Base-by-base conservation (phyloP, 768 basidiomycete species). In the Asterophora parasitica region DNA sequence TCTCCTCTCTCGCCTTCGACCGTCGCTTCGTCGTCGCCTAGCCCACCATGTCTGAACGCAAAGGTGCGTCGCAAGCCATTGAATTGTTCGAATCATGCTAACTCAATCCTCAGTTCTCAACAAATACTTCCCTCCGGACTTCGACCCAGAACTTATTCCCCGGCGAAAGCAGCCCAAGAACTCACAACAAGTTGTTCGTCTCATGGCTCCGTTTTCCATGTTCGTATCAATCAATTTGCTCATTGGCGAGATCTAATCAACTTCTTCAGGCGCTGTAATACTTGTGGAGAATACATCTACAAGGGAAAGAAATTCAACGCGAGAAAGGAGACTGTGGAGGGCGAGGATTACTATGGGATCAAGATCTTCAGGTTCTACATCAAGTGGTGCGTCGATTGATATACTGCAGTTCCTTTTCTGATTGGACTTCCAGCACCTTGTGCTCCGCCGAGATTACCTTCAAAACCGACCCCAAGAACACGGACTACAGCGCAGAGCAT, bases 291-390 rank as follows among this genome's bases (percentile, higher is more conserved):
- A 70, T 99, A 98, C 60, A 88, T 99, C 46, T 95, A 97, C 70
- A 97, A 99, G 65, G 96, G 96, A 39, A 99, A 99, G 75, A 99
- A 99, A 68, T 99, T 99, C 74, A 98, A 99, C 58, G 96, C 96
- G 4, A 79, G 95, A 41, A 98, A 99, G 64, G 96, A 99, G 72
- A 98, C 95, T 0, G 96, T 96, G 7, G 87, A 92, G 0, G 92
- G 90, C 0, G 95, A 98, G 63, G 92, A 96, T 56, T 99, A 99
- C 61, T 91, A 90, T 73, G 94, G 95, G 6, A 98, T 99, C 75
- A 97, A 96, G 70, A 93, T 92, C 46, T 92, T 92, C 65, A 76
- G 89, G 31, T 92, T 92, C 66, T 92, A 92, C 58, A 92, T 92
- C 59, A 92, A 92, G 71, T 92, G 89, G 90, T 81, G 46, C 44